These are phyloP conservation scores for Bacterosira constricta DNA, from an alignment of 108 stramenopile genomes.

Conservation along the genomic window DNA sequence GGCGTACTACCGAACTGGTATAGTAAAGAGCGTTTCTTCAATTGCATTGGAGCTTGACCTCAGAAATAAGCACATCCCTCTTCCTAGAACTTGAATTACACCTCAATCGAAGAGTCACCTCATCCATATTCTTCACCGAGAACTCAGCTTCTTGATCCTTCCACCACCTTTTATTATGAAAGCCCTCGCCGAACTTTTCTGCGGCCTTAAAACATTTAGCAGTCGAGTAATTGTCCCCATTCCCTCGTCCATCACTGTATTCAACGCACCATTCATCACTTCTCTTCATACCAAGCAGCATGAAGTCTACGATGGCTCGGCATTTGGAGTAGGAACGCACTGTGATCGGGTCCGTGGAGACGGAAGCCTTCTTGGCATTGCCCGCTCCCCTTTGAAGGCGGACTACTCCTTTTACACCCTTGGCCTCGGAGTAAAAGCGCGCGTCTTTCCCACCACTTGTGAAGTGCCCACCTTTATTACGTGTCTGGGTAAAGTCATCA, in stretches of 20 bases:
- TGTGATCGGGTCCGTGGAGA: no score
- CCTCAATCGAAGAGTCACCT: neutral
- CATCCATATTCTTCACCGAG: neutral
- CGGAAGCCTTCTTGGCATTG: neutral
- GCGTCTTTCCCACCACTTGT: neutral
- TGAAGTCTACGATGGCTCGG: neutral
- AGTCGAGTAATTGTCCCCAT: neutral
- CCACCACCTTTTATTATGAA: neutral
- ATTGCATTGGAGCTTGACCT: conserved; percentile 1
- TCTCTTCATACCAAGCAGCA: neutral
- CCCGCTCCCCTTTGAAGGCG: conserved; percentile 1
- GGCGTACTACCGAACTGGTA: no score
- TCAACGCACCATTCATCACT: conserved; percentile 3
- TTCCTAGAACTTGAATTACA: neutral
- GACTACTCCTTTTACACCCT: neutral
- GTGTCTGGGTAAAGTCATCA: conserved; percentile 4
- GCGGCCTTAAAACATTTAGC: neutral
- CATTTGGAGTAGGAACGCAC: neutral
- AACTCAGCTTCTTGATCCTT: neutral
- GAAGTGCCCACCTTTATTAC: neutral
- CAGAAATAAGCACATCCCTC: neutral
- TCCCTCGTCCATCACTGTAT: neutral
- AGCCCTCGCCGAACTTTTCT: no score
- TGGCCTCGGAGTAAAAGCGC: neutral
- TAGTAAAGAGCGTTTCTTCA: neutral